Evolutionary conservation across 2,329 filamentous ascomycete species (phyloP).

Genomic region (Calcarisporium arbuscula): DNA sequence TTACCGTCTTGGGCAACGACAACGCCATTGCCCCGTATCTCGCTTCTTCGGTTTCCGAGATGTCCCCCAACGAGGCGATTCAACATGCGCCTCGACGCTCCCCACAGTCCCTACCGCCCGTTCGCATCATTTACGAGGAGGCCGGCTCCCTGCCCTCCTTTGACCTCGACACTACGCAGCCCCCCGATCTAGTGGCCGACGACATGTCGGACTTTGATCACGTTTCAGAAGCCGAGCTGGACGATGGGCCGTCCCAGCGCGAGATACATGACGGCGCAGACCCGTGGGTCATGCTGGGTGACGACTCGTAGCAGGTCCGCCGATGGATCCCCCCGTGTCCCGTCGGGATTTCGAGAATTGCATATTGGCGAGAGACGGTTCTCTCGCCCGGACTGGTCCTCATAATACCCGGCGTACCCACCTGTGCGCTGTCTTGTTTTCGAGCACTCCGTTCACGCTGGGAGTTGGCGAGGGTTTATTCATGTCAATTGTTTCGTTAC

Average conservation of each 20-base stretch:
- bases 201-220: slow-evolving; percentile 29
- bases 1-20: slow-evolving; percentile 35
- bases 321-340: slow-evolving; percentile 20
- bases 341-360: slow-evolving; percentile 19
- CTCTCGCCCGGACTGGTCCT: slow-evolving; percentile 34
- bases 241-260: slow-evolving; percentile 24
- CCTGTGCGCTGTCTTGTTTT: too few relatives aligned
- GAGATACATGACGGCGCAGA: slow-evolving; percentile 25
- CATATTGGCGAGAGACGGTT: slow-evolving; percentile 20
- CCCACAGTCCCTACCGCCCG: slow-evolving; percentile 20
- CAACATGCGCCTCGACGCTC: slow-evolving; percentile 9
- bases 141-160: slow-evolving; percentile 24
- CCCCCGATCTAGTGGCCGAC: slow-evolving; percentile 28
- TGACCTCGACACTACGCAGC: slow-evolving; percentile 28
- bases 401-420: slow-evolving; percentile 15
- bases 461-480: neutral
- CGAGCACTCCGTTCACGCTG: slow-evolving; percentile 4
- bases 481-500: neutral
- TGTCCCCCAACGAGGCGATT: slow-evolving; percentile 11
- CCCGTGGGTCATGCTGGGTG: slow-evolving; percentile 37
- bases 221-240: slow-evolving; percentile 29
- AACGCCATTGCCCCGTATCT: slow-evolving; percentile 31
- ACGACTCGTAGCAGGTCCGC: slow-evolving; percentile 42
- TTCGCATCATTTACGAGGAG: slow-evolving; percentile 35
- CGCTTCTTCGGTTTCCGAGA: slow-evolving; percentile 13